These are phyloP conservation scores for Priceomyces fermenticarens DNA, from an alignment of 805 yeast species.

Conservation along the genomic window DNA sequence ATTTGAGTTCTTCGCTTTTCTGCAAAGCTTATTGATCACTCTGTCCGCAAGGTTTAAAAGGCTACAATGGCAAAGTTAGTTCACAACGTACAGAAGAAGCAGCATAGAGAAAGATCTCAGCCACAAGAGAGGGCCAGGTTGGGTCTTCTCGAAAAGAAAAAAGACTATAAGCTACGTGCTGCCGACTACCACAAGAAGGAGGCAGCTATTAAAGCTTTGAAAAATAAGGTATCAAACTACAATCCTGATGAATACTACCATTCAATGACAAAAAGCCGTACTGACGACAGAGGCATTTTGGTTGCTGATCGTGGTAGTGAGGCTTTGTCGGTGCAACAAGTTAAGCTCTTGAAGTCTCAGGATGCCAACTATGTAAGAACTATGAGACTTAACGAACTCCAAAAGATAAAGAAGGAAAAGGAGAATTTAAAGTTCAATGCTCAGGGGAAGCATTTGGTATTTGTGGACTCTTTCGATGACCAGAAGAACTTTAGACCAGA, in stretches of 20 bases:
- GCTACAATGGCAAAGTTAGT: conserved; percentile 67
- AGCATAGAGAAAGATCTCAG: conserved; percentile 93
- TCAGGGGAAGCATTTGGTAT: conserved; percentile 79
- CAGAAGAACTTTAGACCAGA: conserved; percentile 62
- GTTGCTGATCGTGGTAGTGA: conserved; percentile 64
- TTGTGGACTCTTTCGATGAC: conserved; percentile 64
- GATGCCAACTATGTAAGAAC: conserved; percentile 85
- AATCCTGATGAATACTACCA: conserved; percentile 97
- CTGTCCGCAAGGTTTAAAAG: background rate
- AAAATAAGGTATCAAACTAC: conserved; percentile 65
- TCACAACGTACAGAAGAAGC: conserved; percentile 92
- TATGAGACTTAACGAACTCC: conserved; percentile 64
- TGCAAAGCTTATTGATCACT: background rate
- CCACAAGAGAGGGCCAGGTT: conserved; percentile 65
- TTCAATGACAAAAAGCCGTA: conserved; percentile 73
- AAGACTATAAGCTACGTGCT: conserved; percentile 49
- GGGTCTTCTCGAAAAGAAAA: conserved; percentile 90
- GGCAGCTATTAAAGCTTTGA: conserved; percentile 65
- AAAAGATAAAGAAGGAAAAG: conserved; percentile 58
- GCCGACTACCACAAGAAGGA: conserved; percentile 57
- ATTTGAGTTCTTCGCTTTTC: background rate
- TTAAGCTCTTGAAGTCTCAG: conserved; percentile 81
- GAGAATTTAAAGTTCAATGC: conserved; percentile 49
- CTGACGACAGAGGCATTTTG: conserved; percentile 69
- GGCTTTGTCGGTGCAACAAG: conserved; percentile 66